A percentile compares a stretch with the other conserved stretches of the same genome.
These are phyloP conservation scores for Massarina eburnea DNA, from an alignment of 2,329 filamentous ascomycete species.

Conservation along the genomic window DNA sequence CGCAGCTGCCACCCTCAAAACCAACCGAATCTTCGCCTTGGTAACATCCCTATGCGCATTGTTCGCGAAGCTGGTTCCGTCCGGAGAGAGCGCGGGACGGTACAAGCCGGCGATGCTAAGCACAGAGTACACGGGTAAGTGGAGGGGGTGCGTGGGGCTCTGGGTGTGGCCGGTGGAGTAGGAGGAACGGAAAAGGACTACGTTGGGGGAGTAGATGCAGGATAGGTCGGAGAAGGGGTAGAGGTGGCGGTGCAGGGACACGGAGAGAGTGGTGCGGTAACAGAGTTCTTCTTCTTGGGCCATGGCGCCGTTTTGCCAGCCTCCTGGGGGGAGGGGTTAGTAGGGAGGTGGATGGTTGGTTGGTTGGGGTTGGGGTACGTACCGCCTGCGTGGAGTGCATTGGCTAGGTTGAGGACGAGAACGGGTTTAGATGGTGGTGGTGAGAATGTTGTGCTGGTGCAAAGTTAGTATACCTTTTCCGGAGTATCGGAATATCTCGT, in stretches of 20 bases:
- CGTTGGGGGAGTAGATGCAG: constrained; percentile 62
- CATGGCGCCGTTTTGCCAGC: constrained; percentile 62
- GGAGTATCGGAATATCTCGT: constrained; percentile 1
- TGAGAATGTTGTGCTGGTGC: background rate
- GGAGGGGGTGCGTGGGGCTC: constrained; percentile 25
- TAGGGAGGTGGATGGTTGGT: background rate
- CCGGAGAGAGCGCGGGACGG: constrained; percentile 38
- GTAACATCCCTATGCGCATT: constrained; percentile 54
- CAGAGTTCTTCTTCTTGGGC: constrained; percentile 72
- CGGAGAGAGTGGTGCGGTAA: constrained; percentile 60
- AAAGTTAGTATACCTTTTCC: background rate
- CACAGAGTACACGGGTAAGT: constrained; percentile 58
- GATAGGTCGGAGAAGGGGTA: constrained; percentile 58
- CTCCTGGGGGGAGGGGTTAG: constrained; percentile 22
- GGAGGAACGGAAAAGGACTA: constrained; percentile 60
- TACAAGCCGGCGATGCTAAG: constrained; percentile 62
- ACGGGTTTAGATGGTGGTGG: constrained; percentile 42
- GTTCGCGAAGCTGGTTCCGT: constrained; percentile 18
- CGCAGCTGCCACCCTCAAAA: constrained; percentile 61
- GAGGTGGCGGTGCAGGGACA: constrained; percentile 50
- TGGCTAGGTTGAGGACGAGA: constrained; percentile 69
- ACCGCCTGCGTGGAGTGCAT: constrained; percentile 59
- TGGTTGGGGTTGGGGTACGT: background rate
- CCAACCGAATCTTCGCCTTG: constrained; percentile 64
- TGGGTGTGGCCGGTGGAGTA: constrained; percentile 51